phyloP scores from a whole-genome alignment of 2,329 filamentous ascomycete species.

The Fusarium sp. region DNA sequence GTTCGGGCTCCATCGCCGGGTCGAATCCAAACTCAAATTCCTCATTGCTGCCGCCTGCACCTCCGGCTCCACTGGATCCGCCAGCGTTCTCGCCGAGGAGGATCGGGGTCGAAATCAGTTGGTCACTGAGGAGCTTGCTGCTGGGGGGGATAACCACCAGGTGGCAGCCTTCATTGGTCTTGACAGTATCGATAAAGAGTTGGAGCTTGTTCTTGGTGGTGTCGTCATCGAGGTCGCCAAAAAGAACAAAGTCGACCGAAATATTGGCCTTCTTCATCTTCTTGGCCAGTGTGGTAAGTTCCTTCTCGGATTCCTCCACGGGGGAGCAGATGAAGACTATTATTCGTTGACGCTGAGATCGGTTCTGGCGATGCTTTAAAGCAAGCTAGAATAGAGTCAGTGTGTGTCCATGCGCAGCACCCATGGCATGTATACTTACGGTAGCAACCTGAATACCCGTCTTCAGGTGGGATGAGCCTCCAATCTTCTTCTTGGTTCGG shows the following conservation, averaged over 20 bases:
- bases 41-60: constrained; percentile 68
- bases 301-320: constrained; percentile 88
- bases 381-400: constrained; percentile 72
- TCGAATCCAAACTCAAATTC: constrained; percentile 84
- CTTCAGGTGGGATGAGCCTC: constrained; percentile 85
- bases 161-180: constrained; percentile 89
- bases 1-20: constrained; percentile 88
- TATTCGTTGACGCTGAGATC: constrained; percentile 94
- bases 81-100: constrained; percentile 80
- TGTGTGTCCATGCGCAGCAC: background rate
- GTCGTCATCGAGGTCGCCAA: constrained; percentile 91
- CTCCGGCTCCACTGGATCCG: constrained; percentile 63
- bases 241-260: constrained; percentile 92
- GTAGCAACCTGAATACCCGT: constrained; percentile 95
- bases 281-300: constrained; percentile 87
- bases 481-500: constrained; percentile 89
- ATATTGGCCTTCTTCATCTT: constrained; percentile 99
- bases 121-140: constrained; percentile 90
- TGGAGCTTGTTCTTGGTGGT: constrained; percentile 90
- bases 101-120: constrained; percentile 88
- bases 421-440: constrained; percentile 62
- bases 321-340: constrained; percentile 97
- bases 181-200: constrained; percentile 92
- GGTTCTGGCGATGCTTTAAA: constrained; percentile 97
- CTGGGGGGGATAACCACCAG: constrained; percentile 91